Conservation (phyloP, 1,284 basidiomycete genomes). For the Ustilago curta region DNA sequence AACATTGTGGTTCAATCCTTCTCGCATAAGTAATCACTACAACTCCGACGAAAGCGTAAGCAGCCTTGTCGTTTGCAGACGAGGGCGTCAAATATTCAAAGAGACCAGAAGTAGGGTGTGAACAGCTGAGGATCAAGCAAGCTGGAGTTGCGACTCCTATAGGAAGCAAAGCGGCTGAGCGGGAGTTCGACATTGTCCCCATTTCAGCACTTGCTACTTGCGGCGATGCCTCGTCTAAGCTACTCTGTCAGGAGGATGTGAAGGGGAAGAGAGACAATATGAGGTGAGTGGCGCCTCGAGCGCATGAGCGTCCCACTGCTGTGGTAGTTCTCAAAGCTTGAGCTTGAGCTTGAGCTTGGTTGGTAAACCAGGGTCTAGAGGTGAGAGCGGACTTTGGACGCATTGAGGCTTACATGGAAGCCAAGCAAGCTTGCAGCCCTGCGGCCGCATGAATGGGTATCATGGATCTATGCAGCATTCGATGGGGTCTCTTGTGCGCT, state of each 20-base stretch:
- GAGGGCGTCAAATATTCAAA: neutral
- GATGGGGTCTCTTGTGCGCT: slow-evolving; percentile 4
- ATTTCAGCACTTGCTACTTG: neutral
- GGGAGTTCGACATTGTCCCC: neutral
- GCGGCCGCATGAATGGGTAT: slow-evolving; percentile 8
- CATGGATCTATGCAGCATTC: slow-evolving; percentile 13
- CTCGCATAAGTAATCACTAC: neutral
- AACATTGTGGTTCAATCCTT: neutral
- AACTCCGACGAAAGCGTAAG: neutral
- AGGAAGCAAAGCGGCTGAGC: neutral
- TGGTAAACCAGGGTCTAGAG: neutral
- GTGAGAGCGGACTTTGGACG: neutral
- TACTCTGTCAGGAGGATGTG: neutral
- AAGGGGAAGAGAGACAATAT: neutral
- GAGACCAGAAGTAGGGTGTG: too few species aligned
- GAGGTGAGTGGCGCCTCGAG: slow-evolving; percentile 14
- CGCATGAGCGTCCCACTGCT: neutral
- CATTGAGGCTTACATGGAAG: neutral
- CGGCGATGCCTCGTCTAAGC: neutral
- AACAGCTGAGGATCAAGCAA: neutral
- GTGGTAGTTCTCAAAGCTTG: neutral
- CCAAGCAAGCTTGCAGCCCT: neutral
- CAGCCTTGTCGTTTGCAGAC: neutral
- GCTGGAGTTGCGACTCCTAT: neutral
- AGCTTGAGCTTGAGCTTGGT: slow-evolving; percentile 10